Evolutionary conservation across 208 protist species (phyloP).

Genomic region (Leishmania major): DNA sequence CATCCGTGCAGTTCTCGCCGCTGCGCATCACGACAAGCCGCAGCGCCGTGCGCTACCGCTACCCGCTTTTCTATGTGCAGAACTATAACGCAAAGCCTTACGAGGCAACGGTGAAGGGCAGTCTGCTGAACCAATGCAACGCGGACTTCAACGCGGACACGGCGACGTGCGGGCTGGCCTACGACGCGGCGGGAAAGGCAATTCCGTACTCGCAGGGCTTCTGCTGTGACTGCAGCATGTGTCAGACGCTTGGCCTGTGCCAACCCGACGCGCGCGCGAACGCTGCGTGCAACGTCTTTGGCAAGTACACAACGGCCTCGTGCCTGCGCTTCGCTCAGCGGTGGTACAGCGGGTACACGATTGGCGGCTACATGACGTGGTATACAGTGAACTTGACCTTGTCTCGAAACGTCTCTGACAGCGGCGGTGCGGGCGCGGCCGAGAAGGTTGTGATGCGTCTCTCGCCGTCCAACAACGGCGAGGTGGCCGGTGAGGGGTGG

Average conservation of each 20-base stretch:
- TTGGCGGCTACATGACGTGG: conserved; percentile 56
- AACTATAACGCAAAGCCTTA: conserved; percentile 89
- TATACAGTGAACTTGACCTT: conserved; percentile 71
- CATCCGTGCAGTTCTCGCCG: conserved; percentile 54
- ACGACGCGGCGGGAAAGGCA: conserved; percentile 32
- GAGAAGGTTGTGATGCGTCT: conserved; percentile 43
- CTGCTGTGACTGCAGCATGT: conserved; percentile 83
- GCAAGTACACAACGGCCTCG: conserved; percentile 57
- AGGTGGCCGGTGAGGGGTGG: conserved; percentile 33
- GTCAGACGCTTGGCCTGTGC: conserved; percentile 70
- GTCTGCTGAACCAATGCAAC: conserved; percentile 60
- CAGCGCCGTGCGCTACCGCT: conserved; percentile 69
- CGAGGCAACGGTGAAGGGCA: conserved; percentile 59
- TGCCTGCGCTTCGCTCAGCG: conserved; percentile 77
- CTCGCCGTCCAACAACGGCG: conserved; percentile 44
- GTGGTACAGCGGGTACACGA: conserved; percentile 88
- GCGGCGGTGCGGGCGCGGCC: not conserved
- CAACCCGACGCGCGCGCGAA: conserved; percentile 46
- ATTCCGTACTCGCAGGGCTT: conserved; percentile 88
- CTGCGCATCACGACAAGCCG: conserved; percentile 67
- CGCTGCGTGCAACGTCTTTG: conserved; percentile 64
- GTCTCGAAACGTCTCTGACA: conserved; percentile 22
- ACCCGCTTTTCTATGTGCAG: conserved; percentile 82
- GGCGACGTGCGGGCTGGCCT: conserved; percentile 78
- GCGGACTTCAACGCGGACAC: conserved; percentile 39